These are phyloP conservation scores for Mortierella sp. DNA, from an alignment of 371 early-diverging fungal species.

Conservation along the genomic window DNA sequence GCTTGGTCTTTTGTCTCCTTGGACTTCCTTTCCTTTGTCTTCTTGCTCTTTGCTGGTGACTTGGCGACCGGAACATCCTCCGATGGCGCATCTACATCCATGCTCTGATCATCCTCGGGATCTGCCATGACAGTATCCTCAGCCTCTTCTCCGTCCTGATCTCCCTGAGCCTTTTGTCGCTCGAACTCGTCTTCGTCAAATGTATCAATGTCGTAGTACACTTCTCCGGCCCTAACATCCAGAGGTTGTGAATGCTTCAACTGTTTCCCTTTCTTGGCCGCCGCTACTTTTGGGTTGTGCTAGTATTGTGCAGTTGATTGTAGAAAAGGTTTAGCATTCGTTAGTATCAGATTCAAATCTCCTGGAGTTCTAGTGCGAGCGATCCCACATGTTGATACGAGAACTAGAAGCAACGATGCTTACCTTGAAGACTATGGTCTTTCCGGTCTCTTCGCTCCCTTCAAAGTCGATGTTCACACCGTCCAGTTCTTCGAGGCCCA, in stretches of 20 bases:
- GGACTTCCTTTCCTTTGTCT: constrained; percentile 30
- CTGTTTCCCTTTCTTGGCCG: constrained; percentile 53
- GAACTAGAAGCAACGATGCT: background rate
- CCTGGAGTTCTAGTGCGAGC: background rate
- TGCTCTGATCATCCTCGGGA: constrained; percentile 54
- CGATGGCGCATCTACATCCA: constrained; percentile 58
- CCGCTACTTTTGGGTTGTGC: constrained; percentile 36
- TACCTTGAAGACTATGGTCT: constrained; percentile 79
- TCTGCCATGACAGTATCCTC: constrained; percentile 50
- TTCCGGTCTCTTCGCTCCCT: constrained; percentile 69
- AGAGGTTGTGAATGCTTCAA: constrained; percentile 27
- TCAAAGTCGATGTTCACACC: constrained; percentile 84
- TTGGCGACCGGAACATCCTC: constrained; percentile 23
- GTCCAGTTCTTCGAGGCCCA: constrained; percentile 88
- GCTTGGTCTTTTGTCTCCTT: constrained; percentile 9
- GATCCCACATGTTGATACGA: no score
- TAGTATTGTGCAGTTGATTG: background rate
- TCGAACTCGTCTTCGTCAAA: constrained; percentile 45
- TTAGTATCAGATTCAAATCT: background rate
- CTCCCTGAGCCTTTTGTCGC: constrained; percentile 38
- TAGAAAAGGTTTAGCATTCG: no score
- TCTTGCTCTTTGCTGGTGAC: constrained; percentile 11
- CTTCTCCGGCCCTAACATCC: constrained; percentile 28
- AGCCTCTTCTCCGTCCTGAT: background rate
- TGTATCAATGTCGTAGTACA: constrained; percentile 54